Evolutionary conservation across 176 grass and related monocot species (phyloP).

Genomic region (Puya raimondii): DNA sequence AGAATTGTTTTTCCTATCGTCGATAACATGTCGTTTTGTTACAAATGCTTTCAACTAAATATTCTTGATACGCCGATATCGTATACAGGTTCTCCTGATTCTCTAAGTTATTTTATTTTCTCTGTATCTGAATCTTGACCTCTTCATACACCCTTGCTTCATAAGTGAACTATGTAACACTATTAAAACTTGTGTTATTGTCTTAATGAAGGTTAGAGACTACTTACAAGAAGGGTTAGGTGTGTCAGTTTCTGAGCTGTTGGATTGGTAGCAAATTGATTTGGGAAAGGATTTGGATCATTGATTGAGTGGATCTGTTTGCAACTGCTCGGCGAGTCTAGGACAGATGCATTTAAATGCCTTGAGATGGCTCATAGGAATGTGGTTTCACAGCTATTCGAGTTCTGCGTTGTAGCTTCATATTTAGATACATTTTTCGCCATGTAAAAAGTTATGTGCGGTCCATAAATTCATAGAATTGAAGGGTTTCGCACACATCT

Average conservation of each 20-base stretch:
- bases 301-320: slow-evolving; percentile 97
- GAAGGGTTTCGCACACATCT: not conserved
- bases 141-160: not conserved
- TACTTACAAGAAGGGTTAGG: slow-evolving; percentile 64
- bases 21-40: too few relatives aligned
- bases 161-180: not conserved
- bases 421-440: not conserved
- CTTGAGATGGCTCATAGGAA: slow-evolving; percentile 27
- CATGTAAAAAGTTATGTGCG: not conserved
- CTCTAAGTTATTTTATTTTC: too few relatives aligned
- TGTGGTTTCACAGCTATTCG: not conserved
- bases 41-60: too few relatives aligned
- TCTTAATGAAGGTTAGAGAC: slow-evolving; percentile 54
- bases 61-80: too few relatives aligned
- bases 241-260: slow-evolving; percentile 75
- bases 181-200: not conserved
- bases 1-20: too few relatives aligned
- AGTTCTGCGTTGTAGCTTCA: not conserved
- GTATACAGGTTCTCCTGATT: too few relatives aligned
- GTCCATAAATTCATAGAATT: not conserved
- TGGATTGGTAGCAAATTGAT: slow-evolving; percentile 80
- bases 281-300: slow-evolving; percentile 85
- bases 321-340: slow-evolving; percentile 52
- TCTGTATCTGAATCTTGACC: too few relatives aligned
- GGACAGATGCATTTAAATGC: slow-evolving; percentile 30